Conservation (phyloP, 1,139 yeast species). For the Saccharomycopsis hybrid region DNA sequence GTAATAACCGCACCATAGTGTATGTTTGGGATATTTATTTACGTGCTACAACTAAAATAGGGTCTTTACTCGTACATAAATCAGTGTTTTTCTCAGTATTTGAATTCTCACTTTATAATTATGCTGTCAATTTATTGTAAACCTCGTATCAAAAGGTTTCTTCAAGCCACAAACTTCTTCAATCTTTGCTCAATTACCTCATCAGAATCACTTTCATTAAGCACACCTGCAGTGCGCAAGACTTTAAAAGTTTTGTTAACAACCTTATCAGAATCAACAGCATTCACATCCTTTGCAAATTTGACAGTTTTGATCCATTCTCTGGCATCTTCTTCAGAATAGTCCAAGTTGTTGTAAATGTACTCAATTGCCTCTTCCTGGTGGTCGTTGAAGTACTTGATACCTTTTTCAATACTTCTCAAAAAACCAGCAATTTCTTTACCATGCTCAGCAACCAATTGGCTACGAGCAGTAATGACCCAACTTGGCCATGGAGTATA, state of each 20-base stretch:
- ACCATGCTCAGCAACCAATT: constrained; percentile 29
- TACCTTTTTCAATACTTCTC: constrained; percentile 57
- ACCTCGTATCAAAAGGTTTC: no score
- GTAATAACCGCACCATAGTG: no score
- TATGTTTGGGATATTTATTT: no score
- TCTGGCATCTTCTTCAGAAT: constrained; percentile 66
- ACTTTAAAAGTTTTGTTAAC: constrained; percentile 52
- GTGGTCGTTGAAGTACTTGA: constrained; percentile 53
- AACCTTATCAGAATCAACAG: constrained; percentile 45
- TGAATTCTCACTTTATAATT: no score
- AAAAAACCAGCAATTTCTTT: constrained; percentile 36
- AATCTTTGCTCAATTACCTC: constrained; percentile 1
- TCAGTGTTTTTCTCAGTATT: no score
- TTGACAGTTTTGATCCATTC: constrained; percentile 76
- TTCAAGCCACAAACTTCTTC: background rate
- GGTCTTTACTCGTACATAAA: no score
- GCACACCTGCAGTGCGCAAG: constrained; percentile 57
- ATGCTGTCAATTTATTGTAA: no score
- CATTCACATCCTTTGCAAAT: constrained; percentile 46
- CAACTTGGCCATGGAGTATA: constrained; percentile 97
- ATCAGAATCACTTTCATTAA: constrained; percentile 24
- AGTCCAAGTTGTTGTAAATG: constrained; percentile 65
- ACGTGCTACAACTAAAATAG: no score
- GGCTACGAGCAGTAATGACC: constrained; percentile 52
- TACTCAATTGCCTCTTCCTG: constrained; percentile 60